Base-by-base conservation (phyloP, 139 green algal genomes). In the Spirogloea muscicola region DNA sequence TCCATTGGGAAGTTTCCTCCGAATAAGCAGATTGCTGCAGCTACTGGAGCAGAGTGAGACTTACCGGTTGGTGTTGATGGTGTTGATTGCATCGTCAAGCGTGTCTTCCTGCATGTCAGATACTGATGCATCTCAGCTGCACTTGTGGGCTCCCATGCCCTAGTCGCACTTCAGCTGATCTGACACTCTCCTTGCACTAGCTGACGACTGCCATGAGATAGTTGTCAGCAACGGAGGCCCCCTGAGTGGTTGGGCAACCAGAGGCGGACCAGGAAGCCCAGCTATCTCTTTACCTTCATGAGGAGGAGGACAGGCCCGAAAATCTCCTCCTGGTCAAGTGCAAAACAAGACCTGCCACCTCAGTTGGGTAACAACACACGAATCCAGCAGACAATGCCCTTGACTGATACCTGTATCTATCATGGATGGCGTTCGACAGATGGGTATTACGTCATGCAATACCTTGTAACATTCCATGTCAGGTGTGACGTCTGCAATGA, bases 271-370 rank as follows among this genome's bases (percentile, higher is more conserved):
- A n/a, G n/a, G n/a, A n/a, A n/a, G n/a, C n/a, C n/a, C n/a, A n/a
- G n/a, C n/a, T n/a, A n/a, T n/a, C n/a, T n/a, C n/a, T n/a, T n/a
- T 59, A 79, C 70, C 1, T 49, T 72, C 43, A 80, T 74, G 52
- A 80, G 63, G 10, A 91, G 80, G 36, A 98, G 85, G 62, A 97
- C 93, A 6, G 93, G 93, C 1, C 91, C 93, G 71, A 98, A 98
- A 44, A 98, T 92, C 83, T 98, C 93, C 71, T 96, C 83, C 58
- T 61, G 55, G 57, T 42, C 64, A 10, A 68, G n/a, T n/a, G n/a
- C n/a, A n/a, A n/a, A n/a, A 18, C 10, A 64, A 21, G 21, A 34
- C 10, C 10, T 13, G 55, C 18, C 16, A n/a, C 31, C 10, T 21
- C 21, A 64, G 25, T 13, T 18, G 10, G 13, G 31, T 64, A 9